A percentile compares a stretch with the other conserved stretches of the same genome.
Evolutionary conservation across 768 basidiomycete genomes (phyloP).

Genomic region (Boletales sp.): DNA sequence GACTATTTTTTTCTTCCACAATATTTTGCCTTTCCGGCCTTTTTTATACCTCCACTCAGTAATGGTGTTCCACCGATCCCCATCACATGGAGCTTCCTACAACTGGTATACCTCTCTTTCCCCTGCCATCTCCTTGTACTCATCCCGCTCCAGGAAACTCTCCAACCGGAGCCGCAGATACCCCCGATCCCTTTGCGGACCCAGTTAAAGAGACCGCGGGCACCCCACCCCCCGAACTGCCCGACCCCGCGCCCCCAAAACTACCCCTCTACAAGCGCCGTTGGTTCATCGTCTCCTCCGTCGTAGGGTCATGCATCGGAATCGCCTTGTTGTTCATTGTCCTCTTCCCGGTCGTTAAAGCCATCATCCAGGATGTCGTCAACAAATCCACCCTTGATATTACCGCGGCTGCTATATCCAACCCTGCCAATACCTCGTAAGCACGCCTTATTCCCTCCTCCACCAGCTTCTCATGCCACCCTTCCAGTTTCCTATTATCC

Average conservation of each 20-base stretch:
- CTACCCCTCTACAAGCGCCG: conserved; percentile 57
- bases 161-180: background rate
- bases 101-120: too few relatives aligned
- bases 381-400: conserved; percentile 54
- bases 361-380: conserved; percentile 63
- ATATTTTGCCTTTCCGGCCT: too few relatives aligned
- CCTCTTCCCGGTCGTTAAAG: conserved; percentile 63
- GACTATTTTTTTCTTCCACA: too few relatives aligned
- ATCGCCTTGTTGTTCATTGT: conserved; percentile 66
- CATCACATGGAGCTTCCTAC: too few relatives aligned
- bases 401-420: conserved; percentile 46
- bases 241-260: conserved; percentile 2
- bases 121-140: too few relatives aligned
- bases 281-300: conserved; percentile 58
- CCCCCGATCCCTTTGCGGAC: background rate
- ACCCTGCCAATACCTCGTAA: conserved; percentile 56
- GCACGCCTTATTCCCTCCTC: conserved; percentile 16
- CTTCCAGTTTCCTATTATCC: conserved; percentile 45
- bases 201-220: background rate
- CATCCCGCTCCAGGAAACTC: background rate
- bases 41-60: too few relatives aligned
- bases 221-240: background rate
- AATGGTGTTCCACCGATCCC: too few relatives aligned
- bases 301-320: conserved; percentile 47
- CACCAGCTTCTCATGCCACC: conserved; percentile 2